Evolutionary conservation across 208 protist genomes (phyloP).

Genomic region (Leishmania martiniquensis): DNA sequence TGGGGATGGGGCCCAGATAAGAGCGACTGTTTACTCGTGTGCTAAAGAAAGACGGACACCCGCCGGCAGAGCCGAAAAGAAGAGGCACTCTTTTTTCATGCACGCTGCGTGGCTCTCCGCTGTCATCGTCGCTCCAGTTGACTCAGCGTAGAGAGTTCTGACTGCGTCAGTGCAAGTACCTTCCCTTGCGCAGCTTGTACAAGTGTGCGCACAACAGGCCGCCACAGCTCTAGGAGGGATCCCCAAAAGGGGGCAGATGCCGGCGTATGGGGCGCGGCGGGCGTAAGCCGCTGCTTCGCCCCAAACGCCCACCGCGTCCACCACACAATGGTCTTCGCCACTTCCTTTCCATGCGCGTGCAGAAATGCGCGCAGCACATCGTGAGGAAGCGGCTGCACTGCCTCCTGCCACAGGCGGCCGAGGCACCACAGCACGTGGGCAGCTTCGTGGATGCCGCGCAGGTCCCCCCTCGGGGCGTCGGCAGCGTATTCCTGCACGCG

Average conservation of each 20-base stretch:
- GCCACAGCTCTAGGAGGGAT: constrained; percentile 23
- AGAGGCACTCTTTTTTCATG: background rate
- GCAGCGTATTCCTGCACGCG: constrained; percentile 20
- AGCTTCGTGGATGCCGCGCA: constrained; percentile 18
- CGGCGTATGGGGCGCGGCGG: background rate
- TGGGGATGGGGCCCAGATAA: background rate
- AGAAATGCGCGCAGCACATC: constrained; percentile 7
- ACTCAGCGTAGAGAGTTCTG: constrained; percentile 10
- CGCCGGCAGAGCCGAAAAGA: background rate
- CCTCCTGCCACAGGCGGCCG: constrained; percentile 22
- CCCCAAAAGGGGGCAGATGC: constrained; percentile 6
- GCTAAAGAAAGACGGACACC: background rate
- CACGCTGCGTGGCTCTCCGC: background rate
- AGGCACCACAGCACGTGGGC: constrained; percentile 27
- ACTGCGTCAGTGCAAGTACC: constrained; percentile 6
- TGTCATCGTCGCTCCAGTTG: constrained; percentile 9
- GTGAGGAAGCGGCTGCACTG: constrained; percentile 8
- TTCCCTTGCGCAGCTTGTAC: constrained; percentile 10
- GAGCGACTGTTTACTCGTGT: background rate
- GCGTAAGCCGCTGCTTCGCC: background rate
- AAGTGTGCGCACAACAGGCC: constrained; percentile 12
- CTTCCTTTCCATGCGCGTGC: constrained; percentile 16
- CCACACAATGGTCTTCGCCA: constrained; percentile 20
- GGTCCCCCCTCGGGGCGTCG: constrained; percentile 11
- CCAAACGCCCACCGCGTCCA: constrained; percentile 13